Evolutionary conservation across 1,284 basidiomycete species (phyloP), one percentile per base, ranked within the genome.

Genomic region (Lentinula novae-zelandiae): DNA sequence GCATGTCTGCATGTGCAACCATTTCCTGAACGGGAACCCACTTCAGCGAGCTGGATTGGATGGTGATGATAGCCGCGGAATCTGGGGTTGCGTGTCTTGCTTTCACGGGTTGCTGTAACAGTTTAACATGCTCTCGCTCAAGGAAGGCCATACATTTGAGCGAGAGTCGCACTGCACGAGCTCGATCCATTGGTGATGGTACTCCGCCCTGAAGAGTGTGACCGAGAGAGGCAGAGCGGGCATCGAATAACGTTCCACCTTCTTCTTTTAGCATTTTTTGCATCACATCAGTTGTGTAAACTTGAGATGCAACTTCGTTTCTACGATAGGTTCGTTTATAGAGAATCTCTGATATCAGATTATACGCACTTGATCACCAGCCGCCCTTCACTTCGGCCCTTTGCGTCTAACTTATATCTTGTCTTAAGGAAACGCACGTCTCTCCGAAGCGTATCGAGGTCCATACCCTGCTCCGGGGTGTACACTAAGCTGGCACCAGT

Each of bases 201-300:
- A 93, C 89, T 5, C 95, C 95, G 17, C 96, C 96, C 72, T 99
- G 96, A 8, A 99, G 79, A 1, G 95, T 98, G 77, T 99, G 97
- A 9, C 97, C 96, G 20, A 99, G 86, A 2, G 92, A 90, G 15
- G 96, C 97, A 10, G 87, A 92, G 53, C 97, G 90, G 17, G 96
- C 88, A 76, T 99, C 97, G 71, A 98, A 99, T n/a, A 97, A 79
- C 6, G 82, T 72, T 15, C 87, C 86, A 49, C 96, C 96, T 75
- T 99, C 96, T 70, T 98, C 95, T 68, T 91, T 91, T 75, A 98
- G 78, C 78, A 99, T 96, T 73, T 93, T 93, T 65, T 91, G 96
- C 67, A 99, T 85, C 58, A 97, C 84, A 13, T 96, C 90, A 9
- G 95, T 96, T 15, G 90, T 91, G 79, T 98, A 99, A 22, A 98